Base-by-base conservation (phyloP, 2,329 filamentous ascomycete genomes). In the Pyrenophora teres region DNA sequence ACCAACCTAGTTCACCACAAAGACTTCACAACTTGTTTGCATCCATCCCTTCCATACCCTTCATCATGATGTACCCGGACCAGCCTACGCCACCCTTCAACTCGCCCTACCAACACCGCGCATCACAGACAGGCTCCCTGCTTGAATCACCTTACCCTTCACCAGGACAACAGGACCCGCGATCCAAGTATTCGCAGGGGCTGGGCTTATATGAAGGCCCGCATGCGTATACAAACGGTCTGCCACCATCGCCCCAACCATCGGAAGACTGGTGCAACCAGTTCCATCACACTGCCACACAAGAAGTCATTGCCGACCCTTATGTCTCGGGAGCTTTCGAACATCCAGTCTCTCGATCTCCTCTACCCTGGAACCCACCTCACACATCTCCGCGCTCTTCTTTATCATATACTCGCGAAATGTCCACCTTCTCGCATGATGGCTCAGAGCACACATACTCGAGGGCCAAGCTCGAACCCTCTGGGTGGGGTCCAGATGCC, bases 61-160 rank as follows among this genome's bases (percentile, higher is more conserved):
- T 54, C 55, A 53, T 47, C 56, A 62, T 52, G 49, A 63, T 69
- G 32, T 66, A 69, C 43, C 48, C 64, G 30, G 68, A 67, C 43
- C 70, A 71, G 32, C 62, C 64, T 27, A 69, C 66, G 39, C 66
- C 72, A 54, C 65, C 68, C 31, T 69, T 70, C 60, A 70, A 71
- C 44, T 71, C 71, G 32, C 70, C 69, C 33, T 72, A 71, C 50
- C 69, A 72, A 56, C 66, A 68, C 43, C 66, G 68, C 53, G 54
- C 60, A 31, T 59, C 69, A 40, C 64, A 58, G 45, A 40, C 59
- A 13, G 48, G 52, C 16, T 54, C 67, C 15, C 45, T 72, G 35
- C 54, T 69, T 18, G 67, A 73, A 30, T 63, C 69, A 23, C 62
- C 65, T 31, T 75, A 74, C 54, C 69, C 71, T 33, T 74, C 71